Percentiles rank a stretch among this genome's conserved stretches.
These are phyloP conservation scores for Aspergillus ellipticus DNA, from an alignment of 495 filamentous ascomycete species.

Conservation along the genomic window DNA sequence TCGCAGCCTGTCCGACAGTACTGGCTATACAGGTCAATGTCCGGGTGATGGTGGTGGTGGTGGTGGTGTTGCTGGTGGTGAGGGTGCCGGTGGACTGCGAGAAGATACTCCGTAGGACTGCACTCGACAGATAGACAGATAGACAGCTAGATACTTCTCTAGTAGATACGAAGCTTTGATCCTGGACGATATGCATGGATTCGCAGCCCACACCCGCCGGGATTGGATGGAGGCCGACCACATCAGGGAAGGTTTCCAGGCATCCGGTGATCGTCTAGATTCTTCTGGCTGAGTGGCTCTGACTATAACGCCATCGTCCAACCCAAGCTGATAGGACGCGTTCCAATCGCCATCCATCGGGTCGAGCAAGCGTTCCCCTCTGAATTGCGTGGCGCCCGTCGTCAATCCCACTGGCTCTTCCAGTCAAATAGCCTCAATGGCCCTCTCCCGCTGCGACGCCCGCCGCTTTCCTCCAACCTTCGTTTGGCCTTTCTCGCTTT, in stretches of 20 bases:
- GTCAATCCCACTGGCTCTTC: constrained; percentile 20
- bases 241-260: neutral
- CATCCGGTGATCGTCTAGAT: constrained; percentile 8
- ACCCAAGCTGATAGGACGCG: constrained; percentile 19
- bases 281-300: constrained; percentile 6
- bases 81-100: too few relatives aligned
- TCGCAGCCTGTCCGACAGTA: too few relatives aligned
- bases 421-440: constrained; percentile 22
- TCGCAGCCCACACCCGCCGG: too few relatives aligned
- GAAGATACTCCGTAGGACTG: too few relatives aligned
- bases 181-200: too few relatives aligned
- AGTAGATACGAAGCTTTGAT: too few relatives aligned
- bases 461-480: constrained; percentile 6
- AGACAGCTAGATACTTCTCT: too few relatives aligned
- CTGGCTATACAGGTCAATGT: too few relatives aligned
- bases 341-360: constrained; percentile 11
- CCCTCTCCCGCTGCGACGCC: constrained; percentile 5
- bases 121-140: too few relatives aligned
- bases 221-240: neutral
- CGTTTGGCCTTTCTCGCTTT: neutral
- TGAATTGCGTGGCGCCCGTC: constrained; percentile 32
- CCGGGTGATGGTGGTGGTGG: too few relatives aligned
- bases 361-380: constrained; percentile 9
- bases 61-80: too few relatives aligned
- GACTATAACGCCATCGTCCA: constrained; percentile 7